These are phyloP conservation scores for Puya raimondii DNA, from an alignment of 176 grass and related monocot genomes.

Conservation along the genomic window DNA sequence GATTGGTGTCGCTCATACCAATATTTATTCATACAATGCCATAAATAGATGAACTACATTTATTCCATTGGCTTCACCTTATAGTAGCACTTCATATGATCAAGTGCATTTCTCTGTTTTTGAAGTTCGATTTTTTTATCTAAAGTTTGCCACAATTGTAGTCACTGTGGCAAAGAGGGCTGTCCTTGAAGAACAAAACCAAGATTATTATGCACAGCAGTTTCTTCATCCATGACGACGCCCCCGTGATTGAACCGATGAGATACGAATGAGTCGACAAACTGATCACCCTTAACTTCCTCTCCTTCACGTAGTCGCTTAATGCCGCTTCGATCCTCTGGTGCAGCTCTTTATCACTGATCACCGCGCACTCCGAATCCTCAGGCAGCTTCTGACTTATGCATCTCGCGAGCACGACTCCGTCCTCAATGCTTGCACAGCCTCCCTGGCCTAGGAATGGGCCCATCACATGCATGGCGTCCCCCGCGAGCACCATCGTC, in stretches of 20 bases:
- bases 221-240: slow-evolving; percentile 22
- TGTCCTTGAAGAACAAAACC: slow-evolving; percentile 20
- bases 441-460: slow-evolving; percentile 52
- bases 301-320: slow-evolving; percentile 24
- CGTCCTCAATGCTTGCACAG: slow-evolving; percentile 26
- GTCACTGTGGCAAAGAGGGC: slow-evolving; percentile 8
- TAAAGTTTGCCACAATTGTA: slow-evolving; percentile 42
- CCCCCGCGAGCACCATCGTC: slow-evolving; percentile 36
- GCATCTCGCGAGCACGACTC: slow-evolving; percentile 30
- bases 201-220: slow-evolving; percentile 8
- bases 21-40: no score
- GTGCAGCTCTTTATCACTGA: neutral
- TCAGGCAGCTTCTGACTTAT: neutral
- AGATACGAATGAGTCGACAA: slow-evolving; percentile 18
- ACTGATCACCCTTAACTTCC: slow-evolving; percentile 26
- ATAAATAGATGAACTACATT: no score
- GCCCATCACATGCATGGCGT: slow-evolving; percentile 55
- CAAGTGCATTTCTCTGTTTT: no score
- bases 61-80: no score
- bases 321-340: slow-evolving; percentile 21
- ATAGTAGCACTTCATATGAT: no score
- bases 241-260: neutral
- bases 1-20: no score
- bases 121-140: neutral
- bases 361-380: neutral